These are phyloP conservation scores for Psilocybe sp. DNA, from an alignment of 768 basidiomycete genomes.

Conservation along the genomic window DNA sequence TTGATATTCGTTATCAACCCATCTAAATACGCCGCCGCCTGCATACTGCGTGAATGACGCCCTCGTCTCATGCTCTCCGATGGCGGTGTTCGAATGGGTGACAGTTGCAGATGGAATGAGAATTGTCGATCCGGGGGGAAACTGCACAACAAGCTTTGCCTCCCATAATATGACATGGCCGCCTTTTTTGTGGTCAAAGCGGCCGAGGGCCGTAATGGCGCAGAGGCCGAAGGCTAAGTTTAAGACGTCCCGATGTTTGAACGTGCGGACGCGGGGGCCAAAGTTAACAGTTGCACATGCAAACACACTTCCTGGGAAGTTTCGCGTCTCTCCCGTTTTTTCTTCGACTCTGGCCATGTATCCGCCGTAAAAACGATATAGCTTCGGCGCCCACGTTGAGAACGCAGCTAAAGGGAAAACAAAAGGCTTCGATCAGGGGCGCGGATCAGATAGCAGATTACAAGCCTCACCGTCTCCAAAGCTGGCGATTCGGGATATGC, in stretches of 20 bases:
- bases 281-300: not conserved
- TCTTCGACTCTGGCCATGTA: not conserved
- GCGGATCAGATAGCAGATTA: too few relatives aligned
- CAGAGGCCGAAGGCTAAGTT: not conserved
- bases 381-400: not conserved
- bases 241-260: not conserved
- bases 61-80: too few relatives aligned
- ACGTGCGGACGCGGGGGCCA: not conserved
- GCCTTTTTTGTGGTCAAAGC: not conserved
- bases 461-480: too few relatives aligned
- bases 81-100: too few relatives aligned
- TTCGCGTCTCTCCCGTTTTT: not conserved
- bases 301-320: not conserved
- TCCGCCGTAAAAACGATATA: not conserved
- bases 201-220: not conserved
- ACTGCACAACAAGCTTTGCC: too few relatives aligned
- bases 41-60: too few relatives aligned
- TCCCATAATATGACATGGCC: not conserved
- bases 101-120: too few relatives aligned
- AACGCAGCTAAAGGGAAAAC: not conserved
- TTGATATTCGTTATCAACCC: conserved; percentile 17
- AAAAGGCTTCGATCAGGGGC: too few relatives aligned
- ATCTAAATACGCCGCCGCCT: conserved; percentile 20
- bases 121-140: too few relatives aligned
- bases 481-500: too few relatives aligned